Percentiles rank a stretch among this genome's conserved stretches.
phyloP scores from a whole-genome alignment of 2,329 filamentous ascomycete species.

The Sphaerostilbella broomeana region DNA sequence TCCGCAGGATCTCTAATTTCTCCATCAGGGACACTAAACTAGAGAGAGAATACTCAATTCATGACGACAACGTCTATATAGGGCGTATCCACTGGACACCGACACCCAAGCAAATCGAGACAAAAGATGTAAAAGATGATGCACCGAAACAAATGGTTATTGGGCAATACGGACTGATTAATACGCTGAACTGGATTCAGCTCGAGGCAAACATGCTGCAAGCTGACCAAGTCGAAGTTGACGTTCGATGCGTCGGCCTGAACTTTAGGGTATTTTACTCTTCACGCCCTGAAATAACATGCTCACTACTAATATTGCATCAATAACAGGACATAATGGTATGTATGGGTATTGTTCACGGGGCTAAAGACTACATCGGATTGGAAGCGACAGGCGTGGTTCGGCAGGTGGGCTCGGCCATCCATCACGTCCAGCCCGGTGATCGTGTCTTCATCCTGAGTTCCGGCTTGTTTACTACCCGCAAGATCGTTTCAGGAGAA shows the following conservation, averaged over 20 bases:
- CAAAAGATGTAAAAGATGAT: not conserved
- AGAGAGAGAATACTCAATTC: constrained; percentile 5
- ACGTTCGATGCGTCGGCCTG: constrained; percentile 2
- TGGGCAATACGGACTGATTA: not conserved
- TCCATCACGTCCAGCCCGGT: constrained; percentile 21
- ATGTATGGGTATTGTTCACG: constrained; percentile 6
- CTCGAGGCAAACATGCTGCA: not conserved
- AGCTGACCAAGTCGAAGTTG: constrained; percentile 5
- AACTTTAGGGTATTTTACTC: no score
- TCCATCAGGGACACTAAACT: no score
- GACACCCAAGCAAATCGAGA: not conserved
- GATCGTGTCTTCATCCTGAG: constrained; percentile 26
- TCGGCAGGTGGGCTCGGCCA: constrained; percentile 11
- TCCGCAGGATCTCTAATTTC: no score
- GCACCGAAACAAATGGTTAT: not conserved
- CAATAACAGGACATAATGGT: constrained; percentile 17
- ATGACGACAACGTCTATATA: constrained; percentile 4
- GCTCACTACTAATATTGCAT: no score
- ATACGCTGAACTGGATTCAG: constrained; percentile 1
- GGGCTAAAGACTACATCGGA: constrained; percentile 16
- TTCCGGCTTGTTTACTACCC: constrained; percentile 5
- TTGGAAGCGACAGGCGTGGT: constrained; percentile 26
- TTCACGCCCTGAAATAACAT: no score
- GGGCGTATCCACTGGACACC: constrained; percentile 3
- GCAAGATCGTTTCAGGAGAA: not conserved